phyloP scores from a whole-genome alignment of 2,329 filamentous ascomycete genomes.

The Penicillium aurantiogriseum region DNA sequence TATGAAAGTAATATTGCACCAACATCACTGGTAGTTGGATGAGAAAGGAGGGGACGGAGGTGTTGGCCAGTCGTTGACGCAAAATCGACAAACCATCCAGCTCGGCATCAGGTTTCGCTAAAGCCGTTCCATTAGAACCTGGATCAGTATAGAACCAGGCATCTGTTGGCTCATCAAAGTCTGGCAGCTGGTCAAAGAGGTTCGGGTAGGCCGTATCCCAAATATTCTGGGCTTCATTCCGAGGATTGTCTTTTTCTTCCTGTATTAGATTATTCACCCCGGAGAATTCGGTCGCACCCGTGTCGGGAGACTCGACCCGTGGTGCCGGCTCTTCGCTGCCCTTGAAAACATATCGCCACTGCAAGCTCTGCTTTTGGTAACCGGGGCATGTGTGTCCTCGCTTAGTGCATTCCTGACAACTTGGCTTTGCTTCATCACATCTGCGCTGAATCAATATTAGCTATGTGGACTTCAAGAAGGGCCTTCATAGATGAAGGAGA shows the following conservation, averaged over 20 bases:
- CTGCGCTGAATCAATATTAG: slow-evolving; percentile 16
- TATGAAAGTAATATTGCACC: slow-evolving; percentile 25
- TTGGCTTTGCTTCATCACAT: slow-evolving; percentile 26
- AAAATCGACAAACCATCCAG: slow-evolving; percentile 20
- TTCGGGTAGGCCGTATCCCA: slow-evolving; percentile 15
- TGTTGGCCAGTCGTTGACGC: slow-evolving; percentile 18
- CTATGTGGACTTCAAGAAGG: background rate
- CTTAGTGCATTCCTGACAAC: slow-evolving; percentile 22
- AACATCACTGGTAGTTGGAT: slow-evolving; percentile 24
- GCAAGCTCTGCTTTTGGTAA: slow-evolving; percentile 22
- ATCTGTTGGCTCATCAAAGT: slow-evolving; percentile 13
- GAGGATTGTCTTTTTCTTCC: background rate
- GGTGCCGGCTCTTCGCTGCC: background rate
- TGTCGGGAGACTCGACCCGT: background rate
- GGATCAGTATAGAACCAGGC: slow-evolving; percentile 3
- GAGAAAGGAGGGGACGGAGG: slow-evolving; percentile 20
- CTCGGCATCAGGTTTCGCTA: slow-evolving; percentile 1
- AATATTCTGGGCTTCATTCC: slow-evolving; percentile 8
- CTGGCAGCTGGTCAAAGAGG: slow-evolving; percentile 18
- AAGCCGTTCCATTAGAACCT: background rate
- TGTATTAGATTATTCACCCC: background rate
- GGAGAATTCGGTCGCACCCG: background rate
- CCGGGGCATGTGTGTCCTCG: slow-evolving; percentile 21
- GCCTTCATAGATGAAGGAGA: background rate
- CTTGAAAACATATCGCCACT: slow-evolving; percentile 25